Evolutionary conservation across 2,329 filamentous ascomycete genomes (phyloP).

Genomic region (Dactylellina haptotyla): DNA sequence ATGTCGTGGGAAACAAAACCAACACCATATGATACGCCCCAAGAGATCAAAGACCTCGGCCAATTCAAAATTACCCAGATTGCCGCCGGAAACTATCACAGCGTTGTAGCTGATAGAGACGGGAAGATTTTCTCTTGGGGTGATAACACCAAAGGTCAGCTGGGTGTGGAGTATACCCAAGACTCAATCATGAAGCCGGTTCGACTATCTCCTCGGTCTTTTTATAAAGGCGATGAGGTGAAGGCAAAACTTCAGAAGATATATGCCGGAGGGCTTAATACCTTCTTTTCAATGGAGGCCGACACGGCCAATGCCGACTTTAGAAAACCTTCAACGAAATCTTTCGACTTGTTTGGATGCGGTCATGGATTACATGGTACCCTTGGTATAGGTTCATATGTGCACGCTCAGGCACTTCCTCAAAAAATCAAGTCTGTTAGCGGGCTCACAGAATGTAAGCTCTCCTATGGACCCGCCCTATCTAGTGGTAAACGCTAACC

Average conservation of each 20-base stretch:
- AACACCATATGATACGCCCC: slow-evolving; percentile 78
- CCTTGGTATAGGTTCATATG: slow-evolving; percentile 88
- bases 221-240: slow-evolving; percentile 68
- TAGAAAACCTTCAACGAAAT: slow-evolving; percentile 25
- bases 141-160: slow-evolving; percentile 89
- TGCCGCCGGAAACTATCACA: slow-evolving; percentile 87
- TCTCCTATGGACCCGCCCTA: not conserved
- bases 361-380: slow-evolving; percentile 85
- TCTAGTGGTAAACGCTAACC: slow-evolving; percentile 6
- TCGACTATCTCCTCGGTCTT: slow-evolving; percentile 74
- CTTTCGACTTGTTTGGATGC: slow-evolving; percentile 82
- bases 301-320: slow-evolving; percentile 18
- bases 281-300: slow-evolving; percentile 86
- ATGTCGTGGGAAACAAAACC: slow-evolving; percentile 82
- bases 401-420: slow-evolving; percentile 80
- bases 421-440: slow-evolving; percentile 85
- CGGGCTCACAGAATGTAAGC: slow-evolving; percentile 77
- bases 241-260: slow-evolving; percentile 72
- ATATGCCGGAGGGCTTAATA: slow-evolving; percentile 85
- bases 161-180: slow-evolving; percentile 78
- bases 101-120: slow-evolving; percentile 77
- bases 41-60: slow-evolving; percentile 79
- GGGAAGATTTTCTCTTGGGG: slow-evolving; percentile 88
- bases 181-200: slow-evolving; percentile 76
- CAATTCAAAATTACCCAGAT: slow-evolving; percentile 75